phyloP scores from a whole-genome alignment of 192 early-diverging fungal genomes.

The Spizellomyces sp. region DNA sequence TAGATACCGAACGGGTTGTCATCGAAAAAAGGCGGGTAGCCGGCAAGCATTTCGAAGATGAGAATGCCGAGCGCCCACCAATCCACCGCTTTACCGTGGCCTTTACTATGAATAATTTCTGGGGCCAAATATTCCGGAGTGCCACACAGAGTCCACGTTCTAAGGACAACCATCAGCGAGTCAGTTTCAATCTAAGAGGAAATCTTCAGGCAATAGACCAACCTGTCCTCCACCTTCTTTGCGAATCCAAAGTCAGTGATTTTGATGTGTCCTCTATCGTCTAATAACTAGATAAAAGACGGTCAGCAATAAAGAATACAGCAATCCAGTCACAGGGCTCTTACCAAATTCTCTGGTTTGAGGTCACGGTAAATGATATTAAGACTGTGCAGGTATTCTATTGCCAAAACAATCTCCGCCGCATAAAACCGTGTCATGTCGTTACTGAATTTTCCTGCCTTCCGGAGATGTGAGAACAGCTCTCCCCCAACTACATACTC shows the following conservation, averaged over 20 bases:
- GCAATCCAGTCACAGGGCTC: background rate
- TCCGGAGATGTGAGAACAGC: conserved; percentile 92
- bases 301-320: background rate
- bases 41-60: conserved; percentile 98
- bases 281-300: conserved; percentile 62
- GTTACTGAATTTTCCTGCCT: conserved; percentile 89
- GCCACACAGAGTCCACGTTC: conserved; percentile 98
- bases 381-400: conserved; percentile 89
- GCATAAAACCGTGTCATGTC: conserved; percentile 96
- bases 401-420: conserved; percentile 92
- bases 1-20: conserved; percentile 98
- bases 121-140: conserved; percentile 98
- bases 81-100: conserved; percentile 96
- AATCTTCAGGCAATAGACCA: conserved; percentile 32
- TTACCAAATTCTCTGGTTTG: conserved; percentile 81
- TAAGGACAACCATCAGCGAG: conserved; percentile 16
- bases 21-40: conserved; percentile 97
- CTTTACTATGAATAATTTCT: conserved; percentile 94
- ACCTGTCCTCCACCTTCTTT: conserved; percentile 74
- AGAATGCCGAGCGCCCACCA: conserved; percentile 99
- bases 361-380: conserved; percentile 98
- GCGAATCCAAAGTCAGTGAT: conserved; percentile 99
- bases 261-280: conserved; percentile 90
- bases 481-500: conserved; percentile 98
- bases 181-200: too few relatives aligned